These are phyloP conservation scores for Zygosaccharomyces lentus DNA, from an alignment of 805 yeast species.

Conservation along the genomic window DNA sequence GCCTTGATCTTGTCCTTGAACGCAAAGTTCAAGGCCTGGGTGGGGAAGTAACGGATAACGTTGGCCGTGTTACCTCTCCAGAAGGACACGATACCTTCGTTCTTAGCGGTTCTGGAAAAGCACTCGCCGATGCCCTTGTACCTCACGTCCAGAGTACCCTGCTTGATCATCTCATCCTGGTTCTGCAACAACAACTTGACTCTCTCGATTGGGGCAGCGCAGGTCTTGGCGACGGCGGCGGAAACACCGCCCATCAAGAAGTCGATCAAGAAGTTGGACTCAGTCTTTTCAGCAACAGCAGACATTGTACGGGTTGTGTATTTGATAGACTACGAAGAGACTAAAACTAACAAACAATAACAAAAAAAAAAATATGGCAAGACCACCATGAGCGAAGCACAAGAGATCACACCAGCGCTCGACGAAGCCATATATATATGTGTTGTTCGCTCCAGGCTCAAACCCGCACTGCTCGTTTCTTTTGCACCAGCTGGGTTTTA, in stretches of 20 bases:
- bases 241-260: constrained; percentile 96
- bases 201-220: constrained; percentile 90
- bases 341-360: background rate
- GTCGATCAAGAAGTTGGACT: constrained; percentile 46
- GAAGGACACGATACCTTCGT: constrained; percentile 83
- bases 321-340: background rate
- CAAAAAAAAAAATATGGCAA: background rate
- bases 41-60: constrained; percentile 96
- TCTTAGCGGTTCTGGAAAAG: constrained; percentile 85
- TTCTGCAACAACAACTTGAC: constrained; percentile 90
- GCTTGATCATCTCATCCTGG: constrained; percentile 95
- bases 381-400: background rate
- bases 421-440: constrained; percentile 4
- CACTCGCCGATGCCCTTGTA: constrained; percentile 86
- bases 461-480: background rate
- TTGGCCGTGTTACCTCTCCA: constrained; percentile 99
- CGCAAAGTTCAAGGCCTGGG: constrained; percentile 95
- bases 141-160: constrained; percentile 77
- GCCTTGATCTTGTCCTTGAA: constrained; percentile 93
- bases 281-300: constrained; percentile 23
- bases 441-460: background rate
- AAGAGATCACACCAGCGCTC: background rate
- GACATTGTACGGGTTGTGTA: constrained; percentile 15
- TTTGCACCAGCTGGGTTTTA: background rate
- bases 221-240: constrained; percentile 95